Base-by-base conservation (phyloP, 148 eudicot genomes). In the Vaccinium myrtillus region DNA sequence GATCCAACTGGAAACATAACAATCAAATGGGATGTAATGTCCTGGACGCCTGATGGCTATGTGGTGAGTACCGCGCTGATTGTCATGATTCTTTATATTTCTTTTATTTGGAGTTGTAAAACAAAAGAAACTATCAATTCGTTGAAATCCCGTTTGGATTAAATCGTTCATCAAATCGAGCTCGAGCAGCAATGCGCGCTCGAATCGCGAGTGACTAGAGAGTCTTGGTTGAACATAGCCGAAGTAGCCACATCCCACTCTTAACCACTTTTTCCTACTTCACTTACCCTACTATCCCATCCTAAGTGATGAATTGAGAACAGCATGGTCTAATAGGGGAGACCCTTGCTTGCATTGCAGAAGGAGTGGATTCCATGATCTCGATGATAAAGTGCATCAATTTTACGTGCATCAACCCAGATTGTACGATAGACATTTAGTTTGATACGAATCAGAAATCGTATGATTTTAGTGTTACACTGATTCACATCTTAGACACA, bases 1-100 rank as follows among this genome's bases (percentile, higher is more conserved):
- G 98, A 95, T 91, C 98, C 98, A n/a, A 94, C 79, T 23, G 98
- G 98, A 30, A 95, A 95, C 85, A 85, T 95, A 76, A 94, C 98
- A 30, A 90, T 95, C 84, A 94, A 92, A 89, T 95, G 98, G 98
- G 98, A 95, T 82, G 67, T 95, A 61, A 89, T 94, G 88, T 90
- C 96, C 25, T 95, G 98, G 98, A 95, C 98, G 2, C 87, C 93
- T 1, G 98, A 94, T 63, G 98, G 98, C 82, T 94, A 92, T 83
- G 93, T 94, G 87, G 98, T 93, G 83, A 82, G 91, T 79, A 5
- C 69, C 5, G 27, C 36, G 2, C 21, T 2, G 23, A 43, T 27
- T 48, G 46, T 81, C 53, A 16, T 36, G 0, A 21, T 43, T 43
- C 46, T 43, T 43, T 43, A 25, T 8, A 11, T 43, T 12, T 3